Base-by-base conservation (phyloP, 352 stramenopile species). In the Phytophthora sp. region DNA sequence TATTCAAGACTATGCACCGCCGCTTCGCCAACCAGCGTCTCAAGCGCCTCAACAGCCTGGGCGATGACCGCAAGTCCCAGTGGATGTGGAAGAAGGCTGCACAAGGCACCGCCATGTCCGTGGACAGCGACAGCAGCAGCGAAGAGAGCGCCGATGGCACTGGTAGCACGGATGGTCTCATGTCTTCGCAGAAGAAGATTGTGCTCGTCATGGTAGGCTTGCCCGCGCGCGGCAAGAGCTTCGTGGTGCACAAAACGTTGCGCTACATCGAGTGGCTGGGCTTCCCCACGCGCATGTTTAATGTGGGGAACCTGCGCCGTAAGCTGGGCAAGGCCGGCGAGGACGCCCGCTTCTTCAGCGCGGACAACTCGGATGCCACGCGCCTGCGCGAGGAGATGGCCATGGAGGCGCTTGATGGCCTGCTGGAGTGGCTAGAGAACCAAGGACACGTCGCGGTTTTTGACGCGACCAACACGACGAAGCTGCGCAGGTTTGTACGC, bases 401-500 rank as follows among this genome's bases (percentile, higher is more conserved):
- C 9, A 92, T 93, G 74, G 73, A 81, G 47, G 83, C 93, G 27
- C 70, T 97, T 16, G 79, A 94, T 26, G 88, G 97, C 24, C 88
- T 98, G 63, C 77, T 98, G 21, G 75, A 91, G 30, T 99, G 93
- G 93, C 72, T 98, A 7, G 90, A 98, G 45, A 76, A 73, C 7
- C 80, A 96, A 33, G 87, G 91, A 63, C 86, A 98, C 66, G 91
- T 98, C 44, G 95, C 84, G 1, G 93, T 99, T 57, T 98, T 98
- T 67, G 95, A 99, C 74, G 95, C 95, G 7, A 99, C 95, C 33
- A 99, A 99, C 74, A 98, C 93, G 8, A 99, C 95, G 20, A 91
- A 93, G 54, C 54, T 81, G 52, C 76, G 84, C 30, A 74, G 84
- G 78, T 76, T 74, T 33, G 26, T 7, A 30, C 5, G 15, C 8